Evolutionary conservation across 805 yeast species (phyloP), one percentile per base, ranked within the genome.

Genomic region (Diddensiella santjacobensis): DNA sequence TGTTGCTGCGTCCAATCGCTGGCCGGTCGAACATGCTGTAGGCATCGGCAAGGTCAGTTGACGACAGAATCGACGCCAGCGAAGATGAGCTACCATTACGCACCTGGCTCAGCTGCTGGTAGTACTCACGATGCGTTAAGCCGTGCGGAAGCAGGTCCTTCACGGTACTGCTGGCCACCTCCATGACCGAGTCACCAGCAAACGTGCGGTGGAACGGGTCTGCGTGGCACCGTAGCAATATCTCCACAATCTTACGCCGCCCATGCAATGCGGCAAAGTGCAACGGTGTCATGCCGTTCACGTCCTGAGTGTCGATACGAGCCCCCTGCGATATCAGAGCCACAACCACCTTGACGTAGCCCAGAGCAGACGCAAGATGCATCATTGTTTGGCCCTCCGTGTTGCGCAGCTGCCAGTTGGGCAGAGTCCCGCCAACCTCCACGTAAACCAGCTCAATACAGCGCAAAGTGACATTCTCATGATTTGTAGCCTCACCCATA

Each of bases 241-340:
- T 62, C 42, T 75, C 73, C 52, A 87, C 84, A 38, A 84, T 73
- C 41, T 77, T 80, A 43, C 87, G 70, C 59, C 84, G 77, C 22
- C 96, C 97, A 54, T 75, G 72, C 57, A 91, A 65, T 24, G 90
- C 79, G 0, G 97, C 96, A 61, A 85, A 82, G 63, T 91, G 96
- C 48, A 93, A 71, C 2, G 99, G 96, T 0, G 96, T 84, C 55
- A 79, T 78, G 0, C 96, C 97, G 61, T 83, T 87, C 35, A 76
- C 72, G 63, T 93, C 99, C 58, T 77, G 79, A 41, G 75, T 69
- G 65, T 89, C 93, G 13, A 66, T 50, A 24, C 66, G 52, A 49
- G 89, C 83, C 26, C 83, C 84, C 41, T 69, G 80, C 42, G 76
- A 80, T 2, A 89, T 70, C 60, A 93, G 72, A 24, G 82, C 81